Evolutionary conservation across 164 flowering plant species (phyloP), one percentile per base, ranked within the genome.

Genomic region (Vitis cinerea): DNA sequence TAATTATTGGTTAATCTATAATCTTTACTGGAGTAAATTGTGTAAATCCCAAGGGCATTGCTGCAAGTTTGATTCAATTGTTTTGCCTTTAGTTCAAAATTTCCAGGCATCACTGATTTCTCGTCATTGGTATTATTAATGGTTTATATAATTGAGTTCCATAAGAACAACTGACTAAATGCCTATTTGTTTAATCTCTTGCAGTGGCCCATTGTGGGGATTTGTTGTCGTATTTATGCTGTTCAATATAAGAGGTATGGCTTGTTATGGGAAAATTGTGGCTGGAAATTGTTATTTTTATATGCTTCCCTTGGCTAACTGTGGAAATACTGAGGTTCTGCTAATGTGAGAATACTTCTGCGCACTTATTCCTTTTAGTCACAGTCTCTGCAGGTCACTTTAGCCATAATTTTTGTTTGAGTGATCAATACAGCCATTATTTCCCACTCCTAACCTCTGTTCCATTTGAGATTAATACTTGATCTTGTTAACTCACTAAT

Each of bases 191-290:
- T 79, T 14, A 51, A 65, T 84, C 63, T 61, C 58, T 75, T 84
- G 87, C 91, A 95, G 98, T 68, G 99, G 79, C n/a, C 97, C 87
- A 16, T 85, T 95, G 13, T 95, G 99, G 99, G 96, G 97, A 78
- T 93, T 95, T 71, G 98, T 95, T 67, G 97, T 95, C 58, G 89
- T 88, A 61, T 95, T 95, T 72, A 90, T 95, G 99, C 83, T 93
- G 76, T 95, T 91, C 74, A 93, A 95, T 70, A 71, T 95, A 58
- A 93, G 87, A 82, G 99, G 99, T 92, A 77, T 29, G 77, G 11
- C 57, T 9, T 50, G 8, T 62, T 23, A 14, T 63, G 48, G 31
- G 12, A 10, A 2, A 47, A 31, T 27, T 30, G 16, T 16, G 51
- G 1, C 9, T 6, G 9, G 3, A 50, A 23, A n/a, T 49, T 27